Evolutionary conservation across 495 filamentous ascomycete species (phyloP).

Genomic region (Penicillium desertorum): DNA sequence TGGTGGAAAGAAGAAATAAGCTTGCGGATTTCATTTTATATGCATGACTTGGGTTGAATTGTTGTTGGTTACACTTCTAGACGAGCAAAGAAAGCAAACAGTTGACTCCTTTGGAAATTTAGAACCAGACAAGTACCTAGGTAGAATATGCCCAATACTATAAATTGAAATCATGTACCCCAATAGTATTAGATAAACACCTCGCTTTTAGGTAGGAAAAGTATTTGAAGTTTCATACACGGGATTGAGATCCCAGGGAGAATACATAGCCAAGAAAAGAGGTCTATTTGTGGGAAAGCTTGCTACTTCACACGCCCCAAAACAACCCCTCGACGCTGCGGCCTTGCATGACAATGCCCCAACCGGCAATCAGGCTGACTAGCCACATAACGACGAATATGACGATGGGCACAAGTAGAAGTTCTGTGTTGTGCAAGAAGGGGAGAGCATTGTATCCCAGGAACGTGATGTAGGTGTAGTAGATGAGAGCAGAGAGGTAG

Average conservation of each 20-base stretch:
- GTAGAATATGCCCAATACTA: not conserved
- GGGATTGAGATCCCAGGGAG: constrained; percentile 1
- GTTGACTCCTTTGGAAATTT: not conserved
- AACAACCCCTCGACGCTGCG: constrained; percentile 45
- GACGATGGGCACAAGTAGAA: constrained; percentile 63
- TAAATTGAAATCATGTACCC: constrained; percentile 20
- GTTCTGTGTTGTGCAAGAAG: constrained; percentile 71
- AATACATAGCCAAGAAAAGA: constrained; percentile 1
- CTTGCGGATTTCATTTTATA: not conserved
- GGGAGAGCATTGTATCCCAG: constrained; percentile 74
- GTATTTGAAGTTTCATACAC: constrained; percentile 22
- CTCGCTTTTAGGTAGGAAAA: constrained; percentile 6
- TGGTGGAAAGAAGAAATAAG: constrained; percentile 42
- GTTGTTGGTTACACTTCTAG: constrained; percentile 1
- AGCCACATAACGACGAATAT: constrained; percentile 63
- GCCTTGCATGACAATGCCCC: constrained; percentile 48
- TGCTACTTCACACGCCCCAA: constrained; percentile 42
- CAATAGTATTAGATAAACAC: constrained; percentile 10
- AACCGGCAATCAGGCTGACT: constrained; percentile 55
- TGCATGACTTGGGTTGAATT: constrained; percentile 8
- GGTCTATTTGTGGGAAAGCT: not conserved
- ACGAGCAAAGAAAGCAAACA: not conserved
- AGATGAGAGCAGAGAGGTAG: constrained; percentile 66
- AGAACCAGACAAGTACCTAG: not conserved
- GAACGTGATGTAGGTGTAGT: constrained; percentile 73